phyloP scores from a whole-genome alignment of 192 early-diverging fungal genomes.

The Anaeromyces robustus region DNA sequence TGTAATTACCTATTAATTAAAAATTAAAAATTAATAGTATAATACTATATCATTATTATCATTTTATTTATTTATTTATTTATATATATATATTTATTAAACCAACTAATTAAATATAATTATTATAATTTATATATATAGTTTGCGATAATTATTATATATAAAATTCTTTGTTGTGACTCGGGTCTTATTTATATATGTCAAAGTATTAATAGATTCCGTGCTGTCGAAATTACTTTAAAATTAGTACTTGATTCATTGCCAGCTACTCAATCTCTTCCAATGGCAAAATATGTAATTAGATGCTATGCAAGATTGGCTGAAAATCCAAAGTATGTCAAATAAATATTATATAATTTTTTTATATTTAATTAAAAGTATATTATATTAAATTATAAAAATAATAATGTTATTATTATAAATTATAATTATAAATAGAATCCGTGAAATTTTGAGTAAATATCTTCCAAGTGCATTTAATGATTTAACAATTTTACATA shows the following conservation, averaged over 20 bases:
- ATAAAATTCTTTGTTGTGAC: slow-evolving; percentile 89
- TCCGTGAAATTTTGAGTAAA: slow-evolving; percentile 78
- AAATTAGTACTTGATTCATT: slow-evolving; percentile 87
- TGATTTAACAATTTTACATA: slow-evolving; percentile 69
- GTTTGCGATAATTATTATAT: slow-evolving; percentile 96
- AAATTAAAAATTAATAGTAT: neutral
- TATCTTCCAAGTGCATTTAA: slow-evolving; percentile 75
- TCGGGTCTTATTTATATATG: slow-evolving; percentile 79
- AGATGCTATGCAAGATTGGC: slow-evolving; percentile 82
- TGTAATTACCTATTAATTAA: slow-evolving; percentile 22
- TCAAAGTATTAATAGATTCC: slow-evolving; percentile 82
- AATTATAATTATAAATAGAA: slow-evolving; percentile 17
- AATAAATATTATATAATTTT: neutral
- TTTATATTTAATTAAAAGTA: no score
- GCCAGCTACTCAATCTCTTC: slow-evolving; percentile 63
- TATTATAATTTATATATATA: neutral
- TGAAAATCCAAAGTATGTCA: slow-evolving; percentile 51
- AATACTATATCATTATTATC: neutral
- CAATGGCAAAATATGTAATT: slow-evolving; percentile 85
- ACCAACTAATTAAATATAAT: no score
- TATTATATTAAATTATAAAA: no score
- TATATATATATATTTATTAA: no score
- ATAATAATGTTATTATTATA: no score
- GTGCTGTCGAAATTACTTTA: slow-evolving; percentile 86
- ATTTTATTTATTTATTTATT: neutral